phyloP scores from a whole-genome alignment of 805 yeast species.

The Zygosaccharomyces bailii region DNA sequence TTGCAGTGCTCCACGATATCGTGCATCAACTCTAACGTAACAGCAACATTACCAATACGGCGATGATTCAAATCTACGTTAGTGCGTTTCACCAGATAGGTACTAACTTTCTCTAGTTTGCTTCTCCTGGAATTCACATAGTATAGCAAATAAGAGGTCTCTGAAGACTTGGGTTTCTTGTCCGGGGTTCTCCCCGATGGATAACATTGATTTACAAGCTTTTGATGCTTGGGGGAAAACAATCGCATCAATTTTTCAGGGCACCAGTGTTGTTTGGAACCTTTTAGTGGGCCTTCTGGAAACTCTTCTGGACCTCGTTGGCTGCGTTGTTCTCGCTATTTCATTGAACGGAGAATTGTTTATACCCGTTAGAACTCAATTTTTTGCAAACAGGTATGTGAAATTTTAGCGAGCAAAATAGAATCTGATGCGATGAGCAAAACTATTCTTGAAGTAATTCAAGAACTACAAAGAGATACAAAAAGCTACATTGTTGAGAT shows the following conservation, averaged over 20 bases:
- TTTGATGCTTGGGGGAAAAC: constrained; percentile 81
- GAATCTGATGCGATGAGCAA: constrained; percentile 1
- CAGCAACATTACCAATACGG: constrained; percentile 76
- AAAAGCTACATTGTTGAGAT: neutral
- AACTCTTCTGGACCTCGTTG: neutral
- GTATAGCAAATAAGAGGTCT: constrained; percentile 79
- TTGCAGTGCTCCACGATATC: constrained; percentile 72
- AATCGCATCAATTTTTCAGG: constrained; percentile 22
- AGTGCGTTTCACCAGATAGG: constrained; percentile 61
- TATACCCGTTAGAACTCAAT: neutral
- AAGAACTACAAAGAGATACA: neutral
- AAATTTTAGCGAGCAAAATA: neutral
- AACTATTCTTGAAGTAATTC: neutral
- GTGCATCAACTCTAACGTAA: constrained; percentile 66
- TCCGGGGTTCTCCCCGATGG: constrained; percentile 85
- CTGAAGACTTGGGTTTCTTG: constrained; percentile 89
- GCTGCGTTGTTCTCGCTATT: neutral
- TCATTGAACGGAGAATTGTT: neutral
- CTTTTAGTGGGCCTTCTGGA: neutral
- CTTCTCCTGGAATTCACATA: constrained; percentile 88
- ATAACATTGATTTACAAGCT: constrained; percentile 85
- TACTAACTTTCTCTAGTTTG: constrained; percentile 82
- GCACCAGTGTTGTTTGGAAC: neutral
- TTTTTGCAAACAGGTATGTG: neutral
- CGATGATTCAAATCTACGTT: constrained; percentile 55